These are phyloP conservation scores for Fragaria iinumae DNA, from an alignment of 306 rosid species.

Conservation along the genomic window DNA sequence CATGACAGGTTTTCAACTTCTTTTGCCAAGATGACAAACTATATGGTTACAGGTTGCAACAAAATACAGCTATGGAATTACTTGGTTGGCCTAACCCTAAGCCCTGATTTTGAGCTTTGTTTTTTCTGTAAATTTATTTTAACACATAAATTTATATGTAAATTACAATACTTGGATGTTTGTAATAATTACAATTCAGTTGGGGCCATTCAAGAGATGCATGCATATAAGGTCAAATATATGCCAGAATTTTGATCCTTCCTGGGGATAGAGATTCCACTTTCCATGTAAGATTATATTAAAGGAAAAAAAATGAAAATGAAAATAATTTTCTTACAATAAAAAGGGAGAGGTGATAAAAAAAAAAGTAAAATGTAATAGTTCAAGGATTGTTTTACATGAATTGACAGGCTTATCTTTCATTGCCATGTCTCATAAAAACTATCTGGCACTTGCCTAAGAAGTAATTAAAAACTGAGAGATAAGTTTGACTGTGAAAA, in stretches of 20 bases:
- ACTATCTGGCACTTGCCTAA: not conserved
- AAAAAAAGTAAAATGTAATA: not conserved
- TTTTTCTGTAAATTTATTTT: not conserved
- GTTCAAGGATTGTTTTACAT: not conserved
- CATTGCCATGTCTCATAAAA: not conserved
- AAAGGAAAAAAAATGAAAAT: not conserved
- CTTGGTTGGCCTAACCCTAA: constrained; percentile 14
- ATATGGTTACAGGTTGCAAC: constrained; percentile 15
- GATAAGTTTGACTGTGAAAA: not conserved
- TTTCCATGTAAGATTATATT: not conserved
- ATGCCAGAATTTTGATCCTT: not conserved
- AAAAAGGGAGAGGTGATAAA: not conserved
- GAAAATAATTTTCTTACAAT: not conserved
- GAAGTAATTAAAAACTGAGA: not conserved
- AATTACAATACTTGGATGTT: not conserved
- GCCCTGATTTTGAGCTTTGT: not conserved
- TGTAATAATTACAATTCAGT: constrained; percentile 6
- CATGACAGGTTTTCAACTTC: constrained; percentile 22
- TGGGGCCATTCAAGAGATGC: not conserved
- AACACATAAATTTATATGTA: not conserved
- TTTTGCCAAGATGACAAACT: constrained; percentile 19
- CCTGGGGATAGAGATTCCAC: not conserved
- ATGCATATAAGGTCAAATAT: constrained; percentile 11
- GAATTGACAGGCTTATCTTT: not conserved
- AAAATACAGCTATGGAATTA: not conserved